These are phyloP conservation scores for Nicotiana attenuata DNA, from an alignment of 257 asterid genomes.

Conservation along the genomic window DNA sequence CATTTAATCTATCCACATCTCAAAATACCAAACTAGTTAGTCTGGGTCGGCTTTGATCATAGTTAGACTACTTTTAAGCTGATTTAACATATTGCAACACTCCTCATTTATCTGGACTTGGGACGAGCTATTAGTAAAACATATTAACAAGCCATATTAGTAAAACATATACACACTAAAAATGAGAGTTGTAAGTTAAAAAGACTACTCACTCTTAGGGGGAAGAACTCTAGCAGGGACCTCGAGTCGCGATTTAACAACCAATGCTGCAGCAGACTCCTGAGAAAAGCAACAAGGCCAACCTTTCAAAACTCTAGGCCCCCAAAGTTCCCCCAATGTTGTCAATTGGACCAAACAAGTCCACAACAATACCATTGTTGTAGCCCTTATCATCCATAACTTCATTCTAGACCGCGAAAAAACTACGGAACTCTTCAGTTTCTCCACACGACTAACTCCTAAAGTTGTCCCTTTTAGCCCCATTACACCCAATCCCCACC, in stretches of 20 bases:
- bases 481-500: constrained; percentile 29
- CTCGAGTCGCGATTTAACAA: constrained; percentile 45
- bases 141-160: background rate
- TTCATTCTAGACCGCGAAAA: constrained; percentile 50
- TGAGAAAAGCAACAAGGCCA: constrained; percentile 74
- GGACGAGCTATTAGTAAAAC: too few relatives aligned
- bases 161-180: too few relatives aligned
- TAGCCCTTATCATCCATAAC: constrained; percentile 48
- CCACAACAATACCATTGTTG: constrained; percentile 46
- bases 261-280: constrained; percentile 44
- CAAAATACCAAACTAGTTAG: background rate
- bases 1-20: background rate
- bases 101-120: too few relatives aligned
- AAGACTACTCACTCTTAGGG: constrained; percentile 68
- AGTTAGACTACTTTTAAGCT: background rate
- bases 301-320: constrained; percentile 38
- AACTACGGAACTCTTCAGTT: constrained; percentile 52
- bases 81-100: background rate
- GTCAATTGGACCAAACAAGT: constrained; percentile 48
- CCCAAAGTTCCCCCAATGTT: constrained; percentile 56
- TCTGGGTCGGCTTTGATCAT: background rate
- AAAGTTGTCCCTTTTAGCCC: constrained; percentile 58
- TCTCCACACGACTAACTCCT: constrained; percentile 60
- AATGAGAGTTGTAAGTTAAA: background rate
- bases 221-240: constrained; percentile 62